Base-by-base conservation (phyloP, 345 rosid species). In the Ceriops tagal region DNA sequence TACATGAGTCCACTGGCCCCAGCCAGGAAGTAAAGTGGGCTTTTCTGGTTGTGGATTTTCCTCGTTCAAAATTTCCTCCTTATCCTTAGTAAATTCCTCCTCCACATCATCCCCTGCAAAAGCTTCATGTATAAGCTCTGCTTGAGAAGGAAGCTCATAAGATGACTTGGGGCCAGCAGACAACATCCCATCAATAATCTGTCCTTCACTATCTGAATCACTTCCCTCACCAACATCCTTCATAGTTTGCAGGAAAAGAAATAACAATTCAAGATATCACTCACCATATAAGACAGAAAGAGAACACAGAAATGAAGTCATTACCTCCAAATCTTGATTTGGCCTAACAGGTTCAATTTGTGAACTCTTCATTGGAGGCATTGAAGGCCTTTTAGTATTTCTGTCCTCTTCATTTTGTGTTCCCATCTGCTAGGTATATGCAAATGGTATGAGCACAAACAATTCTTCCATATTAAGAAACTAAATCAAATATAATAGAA, bases 101-200 rank as follows among this genome's bases (percentile, higher is more conserved):
- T 75, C 84, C 26, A 92, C 97, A 52, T 95, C 91, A 78, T 92
- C 96, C 49, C 97, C 99, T 2, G 99, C 97, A 81, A 95, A 95
- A 73, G 96, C 96, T 58, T 82, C 87, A 63, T 62, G 88, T 57
- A 92, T 79, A 72, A 92, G 96, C 73, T 95, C 99, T 22, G 79
- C 95, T 79, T 92, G 99, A 65, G 96, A 92, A 72, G 96, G 97
- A 68, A 92, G 90, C 65, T 82, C 81, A 80, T 79, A 90, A 9
- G 89, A 70, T 56, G 80, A 72, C 68, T 71, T 75, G 7, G 83
- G 69, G 53, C 77, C 84, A 6, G 87, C 79, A 28, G 98, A 80
- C 66, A 90, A 78, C 55, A 86, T 69, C 61, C 90, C 97, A 75
- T 92, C 99, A 62, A 89, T 85, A 95, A 91, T 89, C 74, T 81